Evolutionary conservation across 129 eudicot genomes (phyloP), one percentile per base, ranked within the genome.

Genomic region (Apium graveolens): DNA sequence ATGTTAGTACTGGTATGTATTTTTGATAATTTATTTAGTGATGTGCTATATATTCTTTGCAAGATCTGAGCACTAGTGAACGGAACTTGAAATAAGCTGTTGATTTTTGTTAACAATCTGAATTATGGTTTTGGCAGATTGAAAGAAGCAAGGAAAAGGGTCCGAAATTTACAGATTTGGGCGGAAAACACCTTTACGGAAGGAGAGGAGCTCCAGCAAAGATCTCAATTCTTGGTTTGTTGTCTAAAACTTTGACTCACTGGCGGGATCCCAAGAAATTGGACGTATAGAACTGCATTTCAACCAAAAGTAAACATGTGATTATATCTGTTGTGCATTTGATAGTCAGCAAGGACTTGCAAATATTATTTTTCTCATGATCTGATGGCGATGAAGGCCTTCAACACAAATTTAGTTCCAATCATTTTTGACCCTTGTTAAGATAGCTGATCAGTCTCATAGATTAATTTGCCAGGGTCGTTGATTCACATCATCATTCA

Each of bases 191-290:
- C 82, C 78, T 94, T 65, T 88, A 89, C 73, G 98, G 87, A 51
- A 88, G 80, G 51, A 91, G 84, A 84, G 92, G 88, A 85, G 86
- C 89, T 75, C 86, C 84, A 82, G 85, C 83, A 81, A 91, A 82
- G 48, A 81, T 79, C 69, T 90, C 98, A 35, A 84, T 91, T 73
- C 84, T 94, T 44, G 82, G 82, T 77, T 85, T 90, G n/a, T 80
- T 94, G 70, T 89, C 92, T 35, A 91, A 96, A 88, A 87, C 80
- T 74, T 38, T 94, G 84, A 85, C 86, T 35, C 93, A 86, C 11
- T 91, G 98, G 97, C 80, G 97, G 79, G 93, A 88, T 51, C 98
- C 98, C 46, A 94, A 90, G 80, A 94, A 94, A 70, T 90, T 78
- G 53, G 97, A 94, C 55, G 84, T 88, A 77, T 93, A 89, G 90